Conservation (phyloP, 129 eudicot genomes). For the Solidago caesia region DNA sequence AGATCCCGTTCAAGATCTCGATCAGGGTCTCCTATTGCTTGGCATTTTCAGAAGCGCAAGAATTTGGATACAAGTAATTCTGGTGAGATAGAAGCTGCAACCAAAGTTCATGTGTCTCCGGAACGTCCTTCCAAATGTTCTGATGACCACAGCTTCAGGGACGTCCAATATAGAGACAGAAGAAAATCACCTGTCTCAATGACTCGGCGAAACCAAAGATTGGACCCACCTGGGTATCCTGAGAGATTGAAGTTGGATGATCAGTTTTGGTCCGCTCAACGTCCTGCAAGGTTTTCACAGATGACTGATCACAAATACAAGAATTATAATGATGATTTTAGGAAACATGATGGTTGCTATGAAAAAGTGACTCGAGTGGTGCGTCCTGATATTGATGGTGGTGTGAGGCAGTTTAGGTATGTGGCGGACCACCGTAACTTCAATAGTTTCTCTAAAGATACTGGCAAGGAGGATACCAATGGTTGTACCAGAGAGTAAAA, state of each 20-base stretch:
- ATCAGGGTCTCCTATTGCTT: slow-evolving; percentile 63
- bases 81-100: slow-evolving; percentile 40
- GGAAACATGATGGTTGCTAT: slow-evolving; percentile 36
- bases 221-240: slow-evolving; percentile 40
- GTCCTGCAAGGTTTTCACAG: slow-evolving; percentile 45
- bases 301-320: slow-evolving; percentile 34
- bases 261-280: slow-evolving; percentile 38
- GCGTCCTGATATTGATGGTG: slow-evolving; percentile 37
- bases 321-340: slow-evolving; percentile 29
- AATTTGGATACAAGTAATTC: slow-evolving; percentile 30
- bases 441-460: slow-evolving; percentile 17
- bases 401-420: slow-evolving; percentile 42
- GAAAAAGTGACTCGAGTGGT: slow-evolving; percentile 39
- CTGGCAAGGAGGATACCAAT: slow-evolving; percentile 30
- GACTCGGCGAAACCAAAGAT: slow-evolving; percentile 39
- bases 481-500: slow-evolving; percentile 29
- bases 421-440: slow-evolving; percentile 14
- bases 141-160: slow-evolving; percentile 44
- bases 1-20: slow-evolving; percentile 41
- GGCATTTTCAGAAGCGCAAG: slow-evolving; percentile 49
- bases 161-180: slow-evolving; percentile 43
- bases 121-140: slow-evolving; percentile 41
- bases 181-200: slow-evolving; percentile 49
- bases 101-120: slow-evolving; percentile 41
- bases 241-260: slow-evolving; percentile 55